phyloP scores from a whole-genome alignment of 2,329 filamentous ascomycete species.

The Xylaria sp. region DNA sequence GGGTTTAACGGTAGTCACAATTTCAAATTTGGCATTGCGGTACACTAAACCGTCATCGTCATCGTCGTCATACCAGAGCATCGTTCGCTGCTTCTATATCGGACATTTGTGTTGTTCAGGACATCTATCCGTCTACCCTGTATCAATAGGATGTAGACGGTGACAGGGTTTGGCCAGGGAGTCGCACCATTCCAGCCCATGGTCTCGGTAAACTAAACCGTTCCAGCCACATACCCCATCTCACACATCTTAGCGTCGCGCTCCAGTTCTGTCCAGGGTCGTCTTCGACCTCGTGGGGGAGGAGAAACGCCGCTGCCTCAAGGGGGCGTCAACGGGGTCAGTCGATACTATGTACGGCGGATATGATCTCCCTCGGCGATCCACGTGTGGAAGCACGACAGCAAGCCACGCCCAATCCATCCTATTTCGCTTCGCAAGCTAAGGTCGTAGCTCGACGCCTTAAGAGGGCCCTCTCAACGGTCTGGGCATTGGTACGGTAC shows the following conservation, averaged over 20 bases:
- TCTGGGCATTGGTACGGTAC: neutral
- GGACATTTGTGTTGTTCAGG: neutral
- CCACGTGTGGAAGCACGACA: constrained; percentile 24
- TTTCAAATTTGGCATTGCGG: neutral
- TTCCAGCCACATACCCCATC: constrained; percentile 30
- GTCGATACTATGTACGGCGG: neutral
- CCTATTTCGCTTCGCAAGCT: constrained; percentile 16
- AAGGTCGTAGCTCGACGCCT: constrained; percentile 8
- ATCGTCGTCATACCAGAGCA: neutral
- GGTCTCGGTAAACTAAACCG: constrained; percentile 29
- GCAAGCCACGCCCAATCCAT: constrained; percentile 22
- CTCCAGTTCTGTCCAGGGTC: neutral
- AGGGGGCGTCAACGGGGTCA: neutral
- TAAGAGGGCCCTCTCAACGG: neutral
- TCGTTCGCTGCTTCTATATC: neutral
- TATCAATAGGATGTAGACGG: neutral
- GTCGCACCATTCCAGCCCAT: constrained; percentile 23
- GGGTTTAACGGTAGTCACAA: neutral
- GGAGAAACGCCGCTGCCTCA: constrained; percentile 8
- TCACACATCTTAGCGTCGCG: neutral
- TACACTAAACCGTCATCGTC: neutral
- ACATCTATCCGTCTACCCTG: neutral
- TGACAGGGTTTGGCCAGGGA: neutral
- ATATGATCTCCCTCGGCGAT: constrained; percentile 10
- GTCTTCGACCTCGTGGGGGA: constrained; percentile 20